These are phyloP conservation scores for Backusella macrospora DNA, from an alignment of 192 early-diverging fungal genomes.

Conservation along the genomic window DNA sequence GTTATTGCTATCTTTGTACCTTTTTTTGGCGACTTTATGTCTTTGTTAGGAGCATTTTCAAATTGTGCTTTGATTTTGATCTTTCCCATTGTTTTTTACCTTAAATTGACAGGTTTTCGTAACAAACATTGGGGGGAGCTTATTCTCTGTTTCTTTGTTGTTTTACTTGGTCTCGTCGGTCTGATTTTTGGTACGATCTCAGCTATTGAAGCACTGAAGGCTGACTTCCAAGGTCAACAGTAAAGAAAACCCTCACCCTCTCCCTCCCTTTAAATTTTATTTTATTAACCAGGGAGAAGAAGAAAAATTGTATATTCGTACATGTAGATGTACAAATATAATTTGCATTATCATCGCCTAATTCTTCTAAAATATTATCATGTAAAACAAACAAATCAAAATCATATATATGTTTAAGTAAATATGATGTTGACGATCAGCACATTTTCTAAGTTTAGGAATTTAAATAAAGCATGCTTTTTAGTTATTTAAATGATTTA, in stretches of 20 bases:
- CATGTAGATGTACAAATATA: too few species aligned
- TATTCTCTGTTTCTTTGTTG: slow-evolving; percentile 13
- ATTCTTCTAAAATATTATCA: too few species aligned
- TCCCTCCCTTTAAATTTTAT: background rate
- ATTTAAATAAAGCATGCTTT: too few species aligned
- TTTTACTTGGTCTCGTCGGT: slow-evolving; percentile 32
- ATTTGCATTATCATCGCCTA: too few species aligned
- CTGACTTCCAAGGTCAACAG: slow-evolving; percentile 23
- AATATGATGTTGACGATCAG: too few species aligned
- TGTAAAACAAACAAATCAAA: too few species aligned
- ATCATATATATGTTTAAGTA: too few species aligned
- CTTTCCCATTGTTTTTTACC: slow-evolving; percentile 72
- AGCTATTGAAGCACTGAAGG: slow-evolving; percentile 20
- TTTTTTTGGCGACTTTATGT: slow-evolving; percentile 77
- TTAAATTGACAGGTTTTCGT: slow-evolving; percentile 63
- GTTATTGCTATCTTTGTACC: slow-evolving; percentile 69
- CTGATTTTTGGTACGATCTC: slow-evolving; percentile 32
- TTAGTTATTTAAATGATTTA: too few species aligned
- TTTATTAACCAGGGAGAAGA: too few species aligned
- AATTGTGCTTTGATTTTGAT: slow-evolving; percentile 71
- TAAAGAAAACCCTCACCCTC: background rate
- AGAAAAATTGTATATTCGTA: too few species aligned
- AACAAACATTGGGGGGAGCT: slow-evolving; percentile 25
- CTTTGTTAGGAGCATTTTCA: slow-evolving; percentile 72
- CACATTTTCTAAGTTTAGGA: too few species aligned